phyloP scores from a whole-genome alignment of 1,284 basidiomycete genomes.

The Meira nashicola region DNA sequence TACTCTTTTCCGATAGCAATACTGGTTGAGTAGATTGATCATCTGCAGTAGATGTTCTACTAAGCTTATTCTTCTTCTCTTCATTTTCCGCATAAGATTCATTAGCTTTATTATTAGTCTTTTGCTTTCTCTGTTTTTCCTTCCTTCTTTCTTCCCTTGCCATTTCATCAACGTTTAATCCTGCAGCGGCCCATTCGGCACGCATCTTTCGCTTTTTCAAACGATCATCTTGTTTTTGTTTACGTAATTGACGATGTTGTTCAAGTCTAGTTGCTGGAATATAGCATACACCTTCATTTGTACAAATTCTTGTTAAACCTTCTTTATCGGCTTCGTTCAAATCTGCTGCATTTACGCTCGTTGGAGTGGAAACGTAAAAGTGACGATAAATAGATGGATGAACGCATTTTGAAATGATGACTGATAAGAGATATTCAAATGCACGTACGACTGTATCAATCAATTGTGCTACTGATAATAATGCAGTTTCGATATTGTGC shows the following conservation, averaged over 20 bases:
- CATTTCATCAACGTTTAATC: constrained; percentile 6
- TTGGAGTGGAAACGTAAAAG: not conserved
- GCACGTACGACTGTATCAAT: constrained; percentile 2
- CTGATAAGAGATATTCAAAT: not conserved
- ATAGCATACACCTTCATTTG: constrained; percentile 1
- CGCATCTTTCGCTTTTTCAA: constrained; percentile 6
- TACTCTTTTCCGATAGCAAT: not conserved
- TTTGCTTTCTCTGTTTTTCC: not conserved
- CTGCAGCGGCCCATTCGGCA: constrained; percentile 10
- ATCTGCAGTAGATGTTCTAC: not conserved
- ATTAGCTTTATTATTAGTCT: not conserved
- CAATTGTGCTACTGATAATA: not conserved
- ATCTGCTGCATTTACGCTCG: not conserved
- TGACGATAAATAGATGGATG: not conserved
- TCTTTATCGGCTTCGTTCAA: not conserved
- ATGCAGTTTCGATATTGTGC: constrained; percentile 2
- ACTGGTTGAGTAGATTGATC: not conserved
- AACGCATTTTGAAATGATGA: not conserved
- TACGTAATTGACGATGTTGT: not conserved
- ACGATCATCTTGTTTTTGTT: not conserved
- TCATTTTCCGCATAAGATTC: not conserved
- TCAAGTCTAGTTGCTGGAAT: not conserved
- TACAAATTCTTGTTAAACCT: not conserved
- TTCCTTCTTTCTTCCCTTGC: constrained; percentile 3
- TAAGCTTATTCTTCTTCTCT: not conserved